Base-by-base conservation (phyloP, 108 stramenopile genomes). In the Parmales sp. region DNA sequence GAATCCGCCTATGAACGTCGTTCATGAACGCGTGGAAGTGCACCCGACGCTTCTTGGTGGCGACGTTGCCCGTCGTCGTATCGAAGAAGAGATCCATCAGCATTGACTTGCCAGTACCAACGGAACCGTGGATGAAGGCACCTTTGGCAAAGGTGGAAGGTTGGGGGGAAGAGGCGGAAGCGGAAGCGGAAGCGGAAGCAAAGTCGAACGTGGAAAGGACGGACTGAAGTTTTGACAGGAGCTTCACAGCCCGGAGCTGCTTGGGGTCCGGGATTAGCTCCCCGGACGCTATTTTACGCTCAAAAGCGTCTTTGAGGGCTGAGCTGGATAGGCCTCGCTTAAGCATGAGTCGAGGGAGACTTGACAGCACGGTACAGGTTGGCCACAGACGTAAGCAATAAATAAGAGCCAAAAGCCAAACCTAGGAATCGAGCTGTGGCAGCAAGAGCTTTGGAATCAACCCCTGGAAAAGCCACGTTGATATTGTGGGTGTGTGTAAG, bases 21-120 rank as follows among this genome's bases (percentile, higher is more conserved):
- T 87, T 75, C 81, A 99, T 88, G 74, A 98, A 97, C 31, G 87
- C 70, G 73, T 98, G 92, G 79, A 98, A 99, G 69, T 99, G 99
- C 43, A 93, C 85, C 2, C 95, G 78, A 38, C 83, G 73, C 64
- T 80, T 80, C 39, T 60, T 38, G 13, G 28, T 26, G 38, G 25
- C 67, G 69, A n/a, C 69, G 64, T 37, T 13, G 22, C 48, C 39
- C 26, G 23, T 34, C 3, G 54, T 34, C 65, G 64, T 45, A 2
- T 77, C 71, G 65, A 74, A 95, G 72, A 98, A 95, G 46, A 84
- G 37, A 76, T 98, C 91, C 95, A 99, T 95, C 41, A 97, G 70
- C 70, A 95, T 87, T 11, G 91, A 88, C 65, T 99, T 99, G 7
- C 99, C 99, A 6, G 91, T 89, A 6, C 97, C 98, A 6, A 96